Percentiles rank a stretch among this genome's conserved stretches.
These are phyloP conservation scores for Remersonia thermophila DNA, from an alignment of 2,329 filamentous ascomycete species.

Conservation along the genomic window DNA sequence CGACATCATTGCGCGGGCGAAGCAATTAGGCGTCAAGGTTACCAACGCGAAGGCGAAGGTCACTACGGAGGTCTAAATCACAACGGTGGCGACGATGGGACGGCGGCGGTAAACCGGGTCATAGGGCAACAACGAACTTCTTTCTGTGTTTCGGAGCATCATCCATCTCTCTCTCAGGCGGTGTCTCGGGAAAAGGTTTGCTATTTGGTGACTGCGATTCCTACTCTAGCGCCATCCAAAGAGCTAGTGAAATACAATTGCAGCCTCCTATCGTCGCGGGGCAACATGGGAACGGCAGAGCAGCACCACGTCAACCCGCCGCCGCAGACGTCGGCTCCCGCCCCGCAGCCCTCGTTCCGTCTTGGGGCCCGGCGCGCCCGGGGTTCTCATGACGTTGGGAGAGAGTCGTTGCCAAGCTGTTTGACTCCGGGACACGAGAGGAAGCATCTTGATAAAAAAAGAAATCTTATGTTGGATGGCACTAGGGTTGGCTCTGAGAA, in stretches of 20 bases:
- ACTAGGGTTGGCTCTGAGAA: too few relatives aligned
- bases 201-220: conserved; percentile 18
- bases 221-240: conserved; percentile 15
- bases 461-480: neutral
- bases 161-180: conserved; percentile 17
- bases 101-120: neutral
- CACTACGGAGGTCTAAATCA: conserved; percentile 73
- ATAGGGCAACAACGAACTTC: conserved; percentile 16
- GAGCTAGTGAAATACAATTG: conserved; percentile 19
- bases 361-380: too few relatives aligned
- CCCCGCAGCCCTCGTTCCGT: neutral
- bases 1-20: conserved; percentile 92
- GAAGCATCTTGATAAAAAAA: conserved; percentile 4
- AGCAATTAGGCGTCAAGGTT: conserved; percentile 98
- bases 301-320: neutral
- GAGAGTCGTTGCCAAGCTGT: neutral
- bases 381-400: conserved; percentile 1
- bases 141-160: conserved; percentile 20
- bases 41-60: conserved; percentile 99
- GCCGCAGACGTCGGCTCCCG: too few relatives aligned
- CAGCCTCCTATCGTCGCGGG: conserved; percentile 18
- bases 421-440: conserved; percentile 1
- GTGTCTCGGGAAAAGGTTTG: conserved; percentile 20
- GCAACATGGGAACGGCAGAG: conserved; percentile 6
- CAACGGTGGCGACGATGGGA: conserved; percentile 5